Conservation (phyloP, 2,329 filamentous ascomycete species). For the Aspergillus terreus region DNA sequence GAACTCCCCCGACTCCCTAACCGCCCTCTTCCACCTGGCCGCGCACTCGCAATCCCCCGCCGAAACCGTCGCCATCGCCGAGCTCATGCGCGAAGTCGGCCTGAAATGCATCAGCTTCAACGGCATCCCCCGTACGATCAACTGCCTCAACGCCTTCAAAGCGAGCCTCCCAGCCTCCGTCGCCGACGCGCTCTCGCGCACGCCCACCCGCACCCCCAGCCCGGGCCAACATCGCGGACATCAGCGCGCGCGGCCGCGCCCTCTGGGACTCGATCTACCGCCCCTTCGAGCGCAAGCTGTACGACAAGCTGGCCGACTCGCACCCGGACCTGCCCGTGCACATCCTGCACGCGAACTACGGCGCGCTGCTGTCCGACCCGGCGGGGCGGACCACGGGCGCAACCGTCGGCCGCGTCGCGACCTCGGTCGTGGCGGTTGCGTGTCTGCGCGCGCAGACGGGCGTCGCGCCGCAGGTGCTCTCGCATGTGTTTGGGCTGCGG, state of each 20-base stretch:
- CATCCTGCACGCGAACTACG: conserved; percentile 73
- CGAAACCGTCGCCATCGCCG: conserved; percentile 30
- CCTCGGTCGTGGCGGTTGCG: conserved; percentile 68
- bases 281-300: conserved; percentile 69
- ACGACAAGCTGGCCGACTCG: conserved; percentile 65
- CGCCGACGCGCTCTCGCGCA: conserved; percentile 51
- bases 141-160: conserved; percentile 71
- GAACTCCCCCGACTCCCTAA: conserved; percentile 75
- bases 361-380: conserved; percentile 68
- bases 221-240: conserved; percentile 51
- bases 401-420: conserved; percentile 66
- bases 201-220: conserved; percentile 53
- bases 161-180: conserved; percentile 58
- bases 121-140: conserved; percentile 74
- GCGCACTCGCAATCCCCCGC: conserved; percentile 24
- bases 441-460: conserved; percentile 76
- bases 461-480: conserved; percentile 76
- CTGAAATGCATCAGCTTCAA: conserved; percentile 47
- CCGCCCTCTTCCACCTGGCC: conserved; percentile 54
- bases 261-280: conserved; percentile 77
- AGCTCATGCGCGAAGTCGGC: conserved; percentile 44
- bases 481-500: conserved; percentile 74
- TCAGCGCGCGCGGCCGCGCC: conserved; percentile 56
- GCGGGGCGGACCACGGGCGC: conserved; percentile 42
- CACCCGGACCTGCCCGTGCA: conserved; percentile 80